Evolutionary conservation across 352 stramenopile species (phyloP).

Genomic region (Pythium rhizo-oryzae): DNA sequence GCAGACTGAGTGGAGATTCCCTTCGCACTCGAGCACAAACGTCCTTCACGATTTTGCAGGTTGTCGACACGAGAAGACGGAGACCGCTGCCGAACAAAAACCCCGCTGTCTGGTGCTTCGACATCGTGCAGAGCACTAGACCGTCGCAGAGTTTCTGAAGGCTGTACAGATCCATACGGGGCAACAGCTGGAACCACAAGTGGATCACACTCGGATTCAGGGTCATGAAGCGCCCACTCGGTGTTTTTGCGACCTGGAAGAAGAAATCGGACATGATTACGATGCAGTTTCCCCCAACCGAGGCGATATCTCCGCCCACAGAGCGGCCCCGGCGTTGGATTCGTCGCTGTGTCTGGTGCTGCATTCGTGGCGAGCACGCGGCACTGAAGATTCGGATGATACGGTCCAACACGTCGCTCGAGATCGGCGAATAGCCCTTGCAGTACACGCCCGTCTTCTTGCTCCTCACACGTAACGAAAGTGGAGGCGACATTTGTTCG

Average conservation of each 20-base stretch:
- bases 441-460: conserved; percentile 31
- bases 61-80: conserved; percentile 5
- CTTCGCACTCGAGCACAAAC: background rate
- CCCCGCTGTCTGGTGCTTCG: conserved; percentile 7
- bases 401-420: conserved; percentile 6
- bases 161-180: conserved; percentile 15
- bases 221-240: conserved; percentile 25
- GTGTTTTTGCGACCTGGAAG: conserved; percentile 15
- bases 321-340: background rate
- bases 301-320: background rate
- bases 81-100: conserved; percentile 17
- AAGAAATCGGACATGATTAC: conserved; percentile 25
- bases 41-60: background rate
- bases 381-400: conserved; percentile 25
- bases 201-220: conserved; percentile 23
- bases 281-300: conserved; percentile 1
- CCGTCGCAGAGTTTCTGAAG: conserved; percentile 11
- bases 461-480: background rate
- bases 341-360: background rate
- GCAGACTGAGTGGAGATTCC: background rate
- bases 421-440: conserved; percentile 16
- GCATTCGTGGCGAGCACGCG: conserved; percentile 9
- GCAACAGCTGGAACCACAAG: conserved; percentile 21
- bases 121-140: conserved; percentile 7
- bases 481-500: too few species aligned